Evolutionary conservation across 805 yeast genomes (phyloP).

Genomic region (Candida sonorensis): DNA sequence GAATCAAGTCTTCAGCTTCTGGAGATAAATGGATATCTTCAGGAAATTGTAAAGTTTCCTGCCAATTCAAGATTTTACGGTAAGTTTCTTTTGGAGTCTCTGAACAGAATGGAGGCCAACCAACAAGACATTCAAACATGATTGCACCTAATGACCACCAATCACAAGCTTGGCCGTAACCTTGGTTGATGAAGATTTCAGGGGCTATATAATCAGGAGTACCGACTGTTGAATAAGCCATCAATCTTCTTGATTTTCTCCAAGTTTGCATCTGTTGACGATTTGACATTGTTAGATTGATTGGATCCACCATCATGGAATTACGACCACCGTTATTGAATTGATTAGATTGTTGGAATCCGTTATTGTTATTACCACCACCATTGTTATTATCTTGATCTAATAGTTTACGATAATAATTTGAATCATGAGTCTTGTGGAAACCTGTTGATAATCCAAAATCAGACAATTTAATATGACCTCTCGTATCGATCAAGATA

Average conservation of each 20-base stretch:
- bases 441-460: slow-evolving; percentile 86
- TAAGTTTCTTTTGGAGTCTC: slow-evolving; percentile 94
- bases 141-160: slow-evolving; percentile 98
- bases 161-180: slow-evolving; percentile 95
- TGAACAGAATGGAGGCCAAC: slow-evolving; percentile 96
- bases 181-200: slow-evolving; percentile 86
- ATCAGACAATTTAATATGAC: slow-evolving; percentile 62
- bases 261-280: slow-evolving; percentile 94
- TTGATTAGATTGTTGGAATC: too few species aligned
- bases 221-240: slow-evolving; percentile 96
- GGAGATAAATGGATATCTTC: slow-evolving; percentile 86
- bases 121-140: slow-evolving; percentile 92
- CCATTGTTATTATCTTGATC: slow-evolving; percentile 58
- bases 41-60: slow-evolving; percentile 80
- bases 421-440: slow-evolving; percentile 87
- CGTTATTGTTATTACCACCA: slow-evolving; percentile 16
- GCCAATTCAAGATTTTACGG: slow-evolving; percentile 86
- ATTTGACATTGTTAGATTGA: slow-evolving; percentile 90
- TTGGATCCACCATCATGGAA: slow-evolving; percentile 87
- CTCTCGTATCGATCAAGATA: slow-evolving; percentile 57
- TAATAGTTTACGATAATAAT: slow-evolving; percentile 73
- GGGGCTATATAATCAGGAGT: slow-evolving; percentile 97
- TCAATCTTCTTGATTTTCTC: slow-evolving; percentile 83
- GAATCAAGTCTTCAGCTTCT: slow-evolving; percentile 81
- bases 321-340: slow-evolving; percentile 49